Evolutionary conservation across 75 land plant genomes (phyloP), one percentile per base, ranked within the genome.

Genomic region (Isoetes taiwanensis): DNA sequence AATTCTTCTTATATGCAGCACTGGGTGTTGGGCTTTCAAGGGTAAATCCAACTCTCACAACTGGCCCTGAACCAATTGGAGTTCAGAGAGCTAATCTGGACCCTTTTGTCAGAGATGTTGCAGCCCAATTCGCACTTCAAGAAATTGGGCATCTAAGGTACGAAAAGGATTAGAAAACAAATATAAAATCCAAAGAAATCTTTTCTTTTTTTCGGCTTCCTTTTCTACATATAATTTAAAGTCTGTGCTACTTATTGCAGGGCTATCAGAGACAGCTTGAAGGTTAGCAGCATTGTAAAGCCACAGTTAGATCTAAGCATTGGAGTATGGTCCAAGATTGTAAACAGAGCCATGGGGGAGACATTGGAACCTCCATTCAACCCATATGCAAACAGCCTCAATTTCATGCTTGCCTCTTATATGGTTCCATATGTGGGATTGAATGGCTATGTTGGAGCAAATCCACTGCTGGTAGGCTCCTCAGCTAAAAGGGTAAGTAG

Each of bases 361-460:
- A 35, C 33, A 1, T 43, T 85, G 37, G n/a, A 5, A 0, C 86
- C 86, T 1, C 78, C 78, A 0, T 90, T 90, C 46, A 68, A 82
- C 57, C 87, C 97, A 1, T 90, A 90, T 52, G 71, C 63, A 28
- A 69, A 74, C 64, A 57, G 64, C 17, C 5, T 82, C 61, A 82
- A 78, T 32, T 90, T 34, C 72, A 61, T 90, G 5, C 43, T 86
- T 10, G 85, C 86, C 2, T 75, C 78, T 19, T 90, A 90, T 64
- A 25, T 77, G 3, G 60, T 90, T 19, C 96, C 96, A 3, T 90
- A 84, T 40, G 80, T 85, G 2, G 96, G 96, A 1, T 73, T 84
- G 56, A 72, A 75, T 5, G 96, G 84, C 0, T 90, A 90, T 41
- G 96, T 90, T 0, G 97, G 97, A 10, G 68, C 82, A 4, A 83